A percentile compares a stretch with the other conserved stretches of the same genome.
Conservation (phyloP, 208 protist genomes). For the Crithidia expoeki region DNA sequence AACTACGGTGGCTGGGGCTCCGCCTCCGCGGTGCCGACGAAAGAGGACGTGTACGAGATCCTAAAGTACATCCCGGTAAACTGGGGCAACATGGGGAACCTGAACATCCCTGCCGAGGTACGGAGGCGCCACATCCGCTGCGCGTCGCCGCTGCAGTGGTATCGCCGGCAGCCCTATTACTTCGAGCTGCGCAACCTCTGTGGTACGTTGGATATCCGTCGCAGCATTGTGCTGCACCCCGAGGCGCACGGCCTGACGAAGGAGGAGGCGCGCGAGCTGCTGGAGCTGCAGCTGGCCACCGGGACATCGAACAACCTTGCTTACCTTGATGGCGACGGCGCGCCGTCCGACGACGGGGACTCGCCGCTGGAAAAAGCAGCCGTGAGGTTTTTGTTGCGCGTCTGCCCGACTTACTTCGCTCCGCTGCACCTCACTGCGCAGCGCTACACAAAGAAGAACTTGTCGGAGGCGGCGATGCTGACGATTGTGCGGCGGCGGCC, state of each 20-base stretch:
- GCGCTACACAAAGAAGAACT: conserved; percentile 85
- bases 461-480: conserved; percentile 51
- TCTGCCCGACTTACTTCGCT: conserved; percentile 81
- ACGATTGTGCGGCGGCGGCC: conserved; percentile 34
- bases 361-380: conserved; percentile 35
- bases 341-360: conserved; percentile 17
- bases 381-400: conserved; percentile 70
- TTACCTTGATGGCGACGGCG: conserved; percentile 43
- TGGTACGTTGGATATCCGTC: conserved; percentile 74
- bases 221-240: conserved; percentile 78
- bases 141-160: conserved; percentile 63
- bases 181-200: conserved; percentile 82
- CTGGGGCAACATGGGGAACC: conserved; percentile 72
- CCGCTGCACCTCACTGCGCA: conserved; percentile 66
- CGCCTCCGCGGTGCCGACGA: conserved; percentile 50
- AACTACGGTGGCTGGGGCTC: conserved; percentile 79
- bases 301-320: conserved; percentile 72
- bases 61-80: conserved; percentile 86
- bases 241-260: conserved; percentile 74
- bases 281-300: conserved; percentile 63
- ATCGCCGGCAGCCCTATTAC: conserved; percentile 84
- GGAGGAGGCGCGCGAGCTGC: conserved; percentile 58
- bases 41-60: conserved; percentile 79
- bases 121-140: conserved; percentile 70
- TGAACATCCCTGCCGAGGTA: conserved; percentile 65